Conservation (phyloP, 495 filamentous ascomycete genomes). For the Podospora australis region DNA sequence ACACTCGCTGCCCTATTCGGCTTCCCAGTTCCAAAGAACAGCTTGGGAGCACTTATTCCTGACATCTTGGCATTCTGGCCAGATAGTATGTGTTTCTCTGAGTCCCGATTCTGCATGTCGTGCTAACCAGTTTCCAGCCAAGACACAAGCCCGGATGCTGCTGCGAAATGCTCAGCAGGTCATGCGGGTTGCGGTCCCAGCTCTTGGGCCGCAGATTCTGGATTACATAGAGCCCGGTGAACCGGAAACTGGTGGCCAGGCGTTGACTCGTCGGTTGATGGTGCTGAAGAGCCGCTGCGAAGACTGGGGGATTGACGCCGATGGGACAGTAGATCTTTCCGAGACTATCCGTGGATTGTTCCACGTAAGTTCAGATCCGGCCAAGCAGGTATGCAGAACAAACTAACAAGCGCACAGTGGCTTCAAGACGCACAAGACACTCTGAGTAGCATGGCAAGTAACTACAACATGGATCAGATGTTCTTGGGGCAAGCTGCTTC, state of each 20-base stretch:
- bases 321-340: constrained; percentile 10
- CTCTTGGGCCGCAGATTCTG: constrained; percentile 56
- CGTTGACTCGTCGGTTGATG: constrained; percentile 63
- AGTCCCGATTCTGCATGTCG: not conserved
- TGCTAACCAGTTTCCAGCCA: constrained; percentile 29
- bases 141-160: constrained; percentile 59
- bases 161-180: constrained; percentile 74
- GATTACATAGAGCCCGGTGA: constrained; percentile 24
- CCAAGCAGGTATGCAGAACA: no score
- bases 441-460: constrained; percentile 83
- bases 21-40: constrained; percentile 88
- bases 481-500: constrained; percentile 27
- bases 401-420: constrained; percentile 44
- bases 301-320: not conserved
- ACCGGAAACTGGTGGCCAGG: constrained; percentile 44
- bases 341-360: constrained; percentile 23
- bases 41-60: constrained; percentile 78
- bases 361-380: constrained; percentile 22
- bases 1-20: constrained; percentile 84
- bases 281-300: constrained; percentile 22
- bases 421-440: constrained; percentile 59
- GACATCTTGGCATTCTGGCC: constrained; percentile 72
- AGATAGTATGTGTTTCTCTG: constrained; percentile 30
- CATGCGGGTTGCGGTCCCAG: constrained; percentile 60
- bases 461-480: constrained; percentile 63